Conservation (phyloP, 345 rosid genomes). For the Eucalyptus virginea region DNA sequence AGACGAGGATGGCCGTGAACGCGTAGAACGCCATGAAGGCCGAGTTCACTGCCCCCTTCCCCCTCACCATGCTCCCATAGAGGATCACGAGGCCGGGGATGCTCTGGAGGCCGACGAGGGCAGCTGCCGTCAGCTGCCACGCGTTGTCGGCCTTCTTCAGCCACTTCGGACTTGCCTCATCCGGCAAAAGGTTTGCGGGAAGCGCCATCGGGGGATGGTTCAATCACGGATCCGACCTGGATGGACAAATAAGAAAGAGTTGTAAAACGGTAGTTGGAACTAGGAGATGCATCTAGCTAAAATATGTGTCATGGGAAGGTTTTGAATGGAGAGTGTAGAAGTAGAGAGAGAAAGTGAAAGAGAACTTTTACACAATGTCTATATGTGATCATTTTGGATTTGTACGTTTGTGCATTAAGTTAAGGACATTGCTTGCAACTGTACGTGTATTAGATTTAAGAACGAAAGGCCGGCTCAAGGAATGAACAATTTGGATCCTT, state of each 20-base stretch:
- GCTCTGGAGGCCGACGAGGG: slow-evolving; percentile 31
- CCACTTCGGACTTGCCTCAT: slow-evolving; percentile 36
- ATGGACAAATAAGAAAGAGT: background rate
- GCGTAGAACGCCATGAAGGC: slow-evolving; percentile 50
- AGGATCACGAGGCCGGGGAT: slow-evolving; percentile 39
- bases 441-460: background rate
- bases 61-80: slow-evolving; percentile 29
- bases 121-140: slow-evolving; percentile 54
- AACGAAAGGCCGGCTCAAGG: background rate
- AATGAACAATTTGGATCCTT: background rate
- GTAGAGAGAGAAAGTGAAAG: background rate
- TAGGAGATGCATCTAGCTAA: background rate
- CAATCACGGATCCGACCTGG: rapidly evolving
- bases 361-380: background rate
- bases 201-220: slow-evolving; percentile 4
- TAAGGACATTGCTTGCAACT: background rate
- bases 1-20: slow-evolving; percentile 22
- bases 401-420: background rate
- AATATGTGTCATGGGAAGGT: background rate
- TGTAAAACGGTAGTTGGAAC: background rate
- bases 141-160: slow-evolving; percentile 34
- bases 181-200: slow-evolving; percentile 16
- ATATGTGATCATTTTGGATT: background rate
- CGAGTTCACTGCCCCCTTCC: slow-evolving; percentile 45
- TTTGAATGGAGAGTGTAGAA: background rate